Evolutionary conservation across 2,329 filamentous ascomycete genomes (phyloP), one percentile per base, ranked within the genome.

Genomic region (Elsinoe arachidis): DNA sequence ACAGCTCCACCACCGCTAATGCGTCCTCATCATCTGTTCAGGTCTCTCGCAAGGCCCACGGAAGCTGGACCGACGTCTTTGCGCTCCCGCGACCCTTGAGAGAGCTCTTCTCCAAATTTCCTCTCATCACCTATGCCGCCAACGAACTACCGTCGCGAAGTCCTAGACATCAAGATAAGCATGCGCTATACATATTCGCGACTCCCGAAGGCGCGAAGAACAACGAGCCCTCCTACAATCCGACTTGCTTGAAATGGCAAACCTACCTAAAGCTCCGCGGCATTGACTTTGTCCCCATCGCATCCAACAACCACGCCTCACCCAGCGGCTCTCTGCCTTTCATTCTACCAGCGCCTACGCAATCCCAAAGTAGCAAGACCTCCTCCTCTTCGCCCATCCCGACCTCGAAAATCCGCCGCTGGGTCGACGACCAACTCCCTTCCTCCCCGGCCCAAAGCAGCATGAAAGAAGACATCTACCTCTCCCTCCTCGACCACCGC

Each of bases 161-260:
- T 26, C 78, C 76, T 33, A 74, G 66, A 54, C 68, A 73, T 55
- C 72, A 70, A 63, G 68, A 73, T 60, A 73, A 73, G 65, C 79
- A 82, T 61, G 78, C 82, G 9, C 76, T 99, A 7, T 90, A 90
- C 70, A 78, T 96, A 58, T 97, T 96, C 72, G 80, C 82, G 60
- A 82, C 79, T 12, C 75, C 81, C 1, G 74, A 79, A n/a, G 86
- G 83, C 65, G 86, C 84, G 34, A 70, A 71, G 57, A 68, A 68
- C 38, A 84, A 83, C 3, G 73, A 76, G 30, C 87, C 90, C 23
- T 95, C 89, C 62, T 95, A 87, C 74, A 97, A 97, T 69, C 93
- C 93, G 10, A 83, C 85, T 59, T 99, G 93, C 76, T 77, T 97
- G 67, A 96, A 92, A 76, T 97, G 90, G 90, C 93, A 97, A 90